Conservation (phyloP, 2,329 filamentous ascomycete species). For the Aspergillus floridensis region DNA sequence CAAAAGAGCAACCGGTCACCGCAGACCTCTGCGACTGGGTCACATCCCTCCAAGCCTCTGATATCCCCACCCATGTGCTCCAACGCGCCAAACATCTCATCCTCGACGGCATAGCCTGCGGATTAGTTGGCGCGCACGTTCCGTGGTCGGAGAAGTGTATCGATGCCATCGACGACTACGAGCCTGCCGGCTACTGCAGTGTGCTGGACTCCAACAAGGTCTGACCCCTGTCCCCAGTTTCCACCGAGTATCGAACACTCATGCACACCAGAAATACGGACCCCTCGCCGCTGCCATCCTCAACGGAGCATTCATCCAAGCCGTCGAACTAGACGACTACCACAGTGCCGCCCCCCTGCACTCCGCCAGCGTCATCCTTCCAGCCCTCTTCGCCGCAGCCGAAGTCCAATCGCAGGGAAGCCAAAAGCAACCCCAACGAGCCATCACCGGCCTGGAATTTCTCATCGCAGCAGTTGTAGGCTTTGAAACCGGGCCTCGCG, state of each 20-base stretch:
- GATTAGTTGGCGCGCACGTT: conserved; percentile 40
- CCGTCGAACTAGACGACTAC: conserved; percentile 47
- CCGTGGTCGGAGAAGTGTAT: conserved; percentile 43
- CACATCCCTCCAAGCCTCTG: conserved; percentile 7
- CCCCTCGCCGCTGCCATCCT: conserved; percentile 42
- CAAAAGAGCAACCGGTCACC: background rate
- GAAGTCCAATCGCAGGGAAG: background rate
- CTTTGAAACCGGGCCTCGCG: conserved; percentile 41
- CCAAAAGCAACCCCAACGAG: background rate
- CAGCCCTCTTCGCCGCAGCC: conserved; percentile 40
- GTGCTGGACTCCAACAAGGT: conserved; percentile 18
- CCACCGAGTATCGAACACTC: background rate
- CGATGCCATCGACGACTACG: conserved; percentile 30
- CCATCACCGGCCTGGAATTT: conserved; percentile 29
- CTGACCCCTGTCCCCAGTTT: background rate
- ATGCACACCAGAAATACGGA: conserved; percentile 15
- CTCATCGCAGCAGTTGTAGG: conserved; percentile 40
- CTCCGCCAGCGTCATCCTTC: conserved; percentile 39
- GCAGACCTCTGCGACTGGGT: conserved; percentile 13
- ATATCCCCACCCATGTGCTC: conserved; percentile 34
- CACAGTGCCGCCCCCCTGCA: conserved; percentile 44
- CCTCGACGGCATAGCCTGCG: conserved; percentile 45
- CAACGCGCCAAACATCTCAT: conserved; percentile 44
- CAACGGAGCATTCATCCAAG: conserved; percentile 47
- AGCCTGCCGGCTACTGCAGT: conserved; percentile 27